These are phyloP conservation scores for Penicillium expansum DNA, from an alignment of 2,329 filamentous ascomycete genomes.

Conservation along the genomic window DNA sequence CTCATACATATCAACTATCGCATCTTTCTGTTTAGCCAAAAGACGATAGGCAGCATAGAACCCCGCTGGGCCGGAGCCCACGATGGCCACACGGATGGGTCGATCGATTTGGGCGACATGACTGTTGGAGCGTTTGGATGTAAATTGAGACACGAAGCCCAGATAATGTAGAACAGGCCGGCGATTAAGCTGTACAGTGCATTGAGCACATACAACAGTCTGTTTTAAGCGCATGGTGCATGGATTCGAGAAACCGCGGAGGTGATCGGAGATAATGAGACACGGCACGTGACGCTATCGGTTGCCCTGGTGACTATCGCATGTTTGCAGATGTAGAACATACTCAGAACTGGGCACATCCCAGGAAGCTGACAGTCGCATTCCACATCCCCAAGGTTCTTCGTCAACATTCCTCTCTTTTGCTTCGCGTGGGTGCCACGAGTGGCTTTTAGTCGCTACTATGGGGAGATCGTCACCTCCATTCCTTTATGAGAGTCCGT, in stretches of 20 bases:
- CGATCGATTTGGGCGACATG: slow-evolving; percentile 38
- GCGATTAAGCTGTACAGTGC: slow-evolving; percentile 23
- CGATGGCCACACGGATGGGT: slow-evolving; percentile 75
- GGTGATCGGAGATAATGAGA: slow-evolving; percentile 5
- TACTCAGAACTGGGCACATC: background rate
- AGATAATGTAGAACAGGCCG: slow-evolving; percentile 7
- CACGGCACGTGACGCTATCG: slow-evolving; percentile 19
- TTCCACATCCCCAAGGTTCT: slow-evolving; percentile 14
- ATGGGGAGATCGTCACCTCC: slow-evolving; percentile 60
- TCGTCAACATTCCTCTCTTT: slow-evolving; percentile 25
- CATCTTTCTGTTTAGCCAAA: slow-evolving; percentile 69
- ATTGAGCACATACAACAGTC: slow-evolving; percentile 31
- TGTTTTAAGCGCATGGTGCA: slow-evolving; percentile 28
- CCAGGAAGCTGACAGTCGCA: slow-evolving; percentile 17
- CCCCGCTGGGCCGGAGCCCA: slow-evolving; percentile 91
- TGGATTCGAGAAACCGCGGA: background rate
- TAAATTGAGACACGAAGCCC: slow-evolving; percentile 5
- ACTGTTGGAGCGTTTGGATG: slow-evolving; percentile 31
- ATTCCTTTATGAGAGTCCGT: slow-evolving; percentile 67
- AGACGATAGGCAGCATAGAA: slow-evolving; percentile 92
- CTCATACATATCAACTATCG: slow-evolving; percentile 93
- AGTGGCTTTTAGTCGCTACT: slow-evolving; percentile 30
- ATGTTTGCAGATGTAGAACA: slow-evolving; percentile 14
- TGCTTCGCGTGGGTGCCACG: slow-evolving; percentile 36
- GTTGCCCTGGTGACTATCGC: slow-evolving; percentile 35